Percentiles rank a stretch among this genome's conserved stretches.
phyloP scores from a whole-genome alignment of 2,329 filamentous ascomycete species.

The Hypoxylon sp. region DNA sequence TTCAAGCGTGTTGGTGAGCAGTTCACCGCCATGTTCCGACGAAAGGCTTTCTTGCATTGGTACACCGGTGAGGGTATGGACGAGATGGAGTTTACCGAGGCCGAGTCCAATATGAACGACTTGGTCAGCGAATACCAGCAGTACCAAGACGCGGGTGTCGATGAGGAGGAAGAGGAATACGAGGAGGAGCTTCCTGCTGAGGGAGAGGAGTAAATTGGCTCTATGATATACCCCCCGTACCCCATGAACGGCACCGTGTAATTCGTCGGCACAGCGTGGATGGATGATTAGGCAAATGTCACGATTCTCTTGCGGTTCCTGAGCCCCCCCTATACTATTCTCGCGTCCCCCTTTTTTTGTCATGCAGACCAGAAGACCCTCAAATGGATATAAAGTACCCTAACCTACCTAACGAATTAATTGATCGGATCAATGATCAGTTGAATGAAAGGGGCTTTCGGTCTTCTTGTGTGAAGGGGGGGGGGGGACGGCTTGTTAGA shows the following conservation, averaged over 20 bases:
- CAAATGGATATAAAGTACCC: constrained; percentile 44
- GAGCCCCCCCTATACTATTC: constrained; percentile 43
- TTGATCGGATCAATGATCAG: constrained; percentile 41
- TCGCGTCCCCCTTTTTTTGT: constrained; percentile 42
- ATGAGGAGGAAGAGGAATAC: constrained; percentile 97
- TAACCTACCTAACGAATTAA: constrained; percentile 46
- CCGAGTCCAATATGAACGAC: constrained; percentile 99
- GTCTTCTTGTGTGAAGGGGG: too few species aligned
- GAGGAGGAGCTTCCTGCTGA: constrained; percentile 84
- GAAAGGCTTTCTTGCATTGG: constrained; percentile 99
- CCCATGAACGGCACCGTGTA: constrained; percentile 33
- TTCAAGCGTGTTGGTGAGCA: constrained; percentile 99
- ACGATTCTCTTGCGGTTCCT: constrained; percentile 36
- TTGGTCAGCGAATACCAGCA: constrained; percentile 99
- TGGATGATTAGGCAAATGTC: constrained; percentile 36
- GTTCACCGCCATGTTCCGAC: constrained; percentile 99
- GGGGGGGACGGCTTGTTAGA: constrained; percentile 49
- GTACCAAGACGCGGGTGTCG: constrained; percentile 98
- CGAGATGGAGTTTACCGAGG: constrained; percentile 99
- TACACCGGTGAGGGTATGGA: constrained; percentile 99
- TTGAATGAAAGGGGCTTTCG: too few species aligned
- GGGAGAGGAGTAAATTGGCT: constrained; percentile 66
- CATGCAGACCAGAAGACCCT: constrained; percentile 41
- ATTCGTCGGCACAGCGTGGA: constrained; percentile 31
- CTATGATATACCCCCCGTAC: constrained; percentile 39